Conservation (phyloP, 257 asterid species). For the Hygrophila difformis region DNA sequence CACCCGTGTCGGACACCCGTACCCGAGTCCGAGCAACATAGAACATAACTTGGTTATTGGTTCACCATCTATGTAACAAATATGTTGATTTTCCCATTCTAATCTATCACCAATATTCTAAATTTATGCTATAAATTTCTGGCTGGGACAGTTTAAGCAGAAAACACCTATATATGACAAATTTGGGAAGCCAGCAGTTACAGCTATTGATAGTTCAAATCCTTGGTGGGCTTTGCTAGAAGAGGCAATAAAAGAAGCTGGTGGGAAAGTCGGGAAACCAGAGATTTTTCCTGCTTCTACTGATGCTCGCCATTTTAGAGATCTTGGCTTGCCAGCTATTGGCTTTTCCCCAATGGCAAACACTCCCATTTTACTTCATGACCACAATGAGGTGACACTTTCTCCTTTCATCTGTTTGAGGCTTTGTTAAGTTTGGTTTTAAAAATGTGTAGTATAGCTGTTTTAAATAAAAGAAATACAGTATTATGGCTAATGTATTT, state of each 20-base stretch:
- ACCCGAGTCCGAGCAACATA: no score
- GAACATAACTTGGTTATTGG: no score
- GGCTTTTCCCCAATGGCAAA: conserved; percentile 98
- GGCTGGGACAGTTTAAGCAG: conserved; percentile 71
- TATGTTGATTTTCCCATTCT: no score
- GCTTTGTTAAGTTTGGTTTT: not conserved
- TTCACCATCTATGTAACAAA: no score
- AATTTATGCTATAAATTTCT: conserved; percentile 3
- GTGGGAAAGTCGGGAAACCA: conserved; percentile 64
- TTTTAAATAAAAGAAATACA: no score
- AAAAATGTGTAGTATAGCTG: not conserved
- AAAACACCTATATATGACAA: conserved; percentile 35
- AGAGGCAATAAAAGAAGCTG: conserved; percentile 51
- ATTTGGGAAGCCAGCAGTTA: conserved; percentile 60
- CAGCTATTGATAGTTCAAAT: conserved; percentile 64
- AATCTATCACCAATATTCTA: no score
- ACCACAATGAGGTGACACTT: conserved; percentile 80
- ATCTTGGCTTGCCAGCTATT: conserved; percentile 68
- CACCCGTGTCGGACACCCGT: no score
- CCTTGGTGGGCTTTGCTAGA: conserved; percentile 87
- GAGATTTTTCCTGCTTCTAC: conserved; percentile 95
- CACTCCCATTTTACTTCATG: conserved; percentile 93
- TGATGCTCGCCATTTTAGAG: conserved; percentile 84
- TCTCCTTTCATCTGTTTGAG: conserved; percentile 2
- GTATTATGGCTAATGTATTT: not conserved